Evolutionary conservation across 305 asterid species (phyloP).

Genomic region (Lippia alba): DNA sequence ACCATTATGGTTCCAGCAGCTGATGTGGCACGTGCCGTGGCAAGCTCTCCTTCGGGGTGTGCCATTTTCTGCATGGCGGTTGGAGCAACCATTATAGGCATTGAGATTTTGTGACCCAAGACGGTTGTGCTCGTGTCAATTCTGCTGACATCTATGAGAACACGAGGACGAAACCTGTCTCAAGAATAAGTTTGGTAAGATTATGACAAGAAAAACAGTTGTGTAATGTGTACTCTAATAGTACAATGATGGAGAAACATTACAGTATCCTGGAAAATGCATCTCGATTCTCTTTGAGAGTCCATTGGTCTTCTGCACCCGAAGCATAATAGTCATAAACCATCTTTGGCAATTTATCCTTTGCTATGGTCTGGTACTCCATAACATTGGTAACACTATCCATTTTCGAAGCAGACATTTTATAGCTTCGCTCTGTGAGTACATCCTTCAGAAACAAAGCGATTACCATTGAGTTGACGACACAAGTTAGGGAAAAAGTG

Average conservation of each 20-base stretch:
- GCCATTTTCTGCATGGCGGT: conserved; percentile 97
- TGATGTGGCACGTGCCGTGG: conserved; percentile 79
- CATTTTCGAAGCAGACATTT: conserved; percentile 39
- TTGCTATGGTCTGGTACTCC: conserved; percentile 81
- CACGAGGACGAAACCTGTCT: conserved; percentile 78
- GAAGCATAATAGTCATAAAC: conserved; percentile 84
- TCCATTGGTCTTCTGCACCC: conserved; percentile 95
- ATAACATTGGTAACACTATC: conserved; percentile 78
- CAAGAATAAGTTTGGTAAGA: conserved; percentile 24
- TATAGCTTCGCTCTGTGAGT: conserved; percentile 20
- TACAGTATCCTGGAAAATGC: conserved; percentile 86
- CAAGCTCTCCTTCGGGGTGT: conserved; percentile 89
- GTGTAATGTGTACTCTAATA: neutral
- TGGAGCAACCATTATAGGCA: conserved; percentile 96
- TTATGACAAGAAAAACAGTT: too few species aligned
- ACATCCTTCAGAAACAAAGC: conserved; percentile 26
- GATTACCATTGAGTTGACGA: conserved; percentile 2
- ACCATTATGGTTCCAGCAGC: conserved; percentile 93
- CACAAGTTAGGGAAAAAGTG: neutral
- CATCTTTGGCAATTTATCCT: conserved; percentile 80
- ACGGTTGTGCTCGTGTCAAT: conserved; percentile 61
- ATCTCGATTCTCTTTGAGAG: conserved; percentile 74
- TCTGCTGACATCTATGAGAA: conserved; percentile 76
- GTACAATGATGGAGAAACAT: conserved; percentile 20
- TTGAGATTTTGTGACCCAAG: conserved; percentile 71